phyloP scores from a whole-genome alignment of 2,329 filamentous ascomycete species.

The Acrocalymma vagum region DNA sequence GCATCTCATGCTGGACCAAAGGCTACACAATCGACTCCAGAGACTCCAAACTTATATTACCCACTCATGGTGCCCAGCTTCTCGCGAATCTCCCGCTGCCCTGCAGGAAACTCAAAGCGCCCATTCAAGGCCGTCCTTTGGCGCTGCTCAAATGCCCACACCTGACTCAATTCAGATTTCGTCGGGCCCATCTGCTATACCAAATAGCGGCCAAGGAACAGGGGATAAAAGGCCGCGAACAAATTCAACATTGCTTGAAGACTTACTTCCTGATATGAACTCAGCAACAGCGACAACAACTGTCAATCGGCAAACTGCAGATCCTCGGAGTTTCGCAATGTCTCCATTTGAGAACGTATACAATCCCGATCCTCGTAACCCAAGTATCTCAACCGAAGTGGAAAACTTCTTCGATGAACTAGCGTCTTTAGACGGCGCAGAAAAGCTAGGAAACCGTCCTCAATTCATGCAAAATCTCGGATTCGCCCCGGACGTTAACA shows the following conservation, averaged over 20 bases:
- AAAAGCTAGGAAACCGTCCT: constrained; percentile 63
- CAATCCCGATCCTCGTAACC: constrained; percentile 29
- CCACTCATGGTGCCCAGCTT: constrained; percentile 10
- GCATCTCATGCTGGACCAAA: constrained; percentile 19
- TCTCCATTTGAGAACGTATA: constrained; percentile 12
- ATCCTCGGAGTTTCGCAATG: constrained; percentile 11
- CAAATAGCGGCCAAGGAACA: constrained; percentile 5
- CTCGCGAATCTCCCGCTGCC: background rate
- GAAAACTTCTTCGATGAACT: constrained; percentile 66
- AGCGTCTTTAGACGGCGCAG: constrained; percentile 63
- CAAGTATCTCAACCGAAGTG: constrained; percentile 50
- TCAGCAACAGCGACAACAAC: constrained; percentile 3
- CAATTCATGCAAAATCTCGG: constrained; percentile 74
- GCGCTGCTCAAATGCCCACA: constrained; percentile 18
- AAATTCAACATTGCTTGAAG: constrained; percentile 25
- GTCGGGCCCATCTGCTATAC: constrained; percentile 14
- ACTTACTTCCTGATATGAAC: constrained; percentile 31
- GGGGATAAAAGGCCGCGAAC: constrained; percentile 9
- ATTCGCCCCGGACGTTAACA: constrained; percentile 68
- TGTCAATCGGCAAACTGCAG: constrained; percentile 9
- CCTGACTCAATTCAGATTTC: constrained; percentile 29
- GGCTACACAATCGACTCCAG: constrained; percentile 18
- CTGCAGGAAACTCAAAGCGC: constrained; percentile 2
- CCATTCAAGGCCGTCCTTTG: constrained; percentile 4
- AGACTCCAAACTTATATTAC: constrained; percentile 19